These are phyloP conservation scores for Xylariaceae sp. DNA, from an alignment of 2,329 filamentous ascomycete genomes.

Conservation along the genomic window DNA sequence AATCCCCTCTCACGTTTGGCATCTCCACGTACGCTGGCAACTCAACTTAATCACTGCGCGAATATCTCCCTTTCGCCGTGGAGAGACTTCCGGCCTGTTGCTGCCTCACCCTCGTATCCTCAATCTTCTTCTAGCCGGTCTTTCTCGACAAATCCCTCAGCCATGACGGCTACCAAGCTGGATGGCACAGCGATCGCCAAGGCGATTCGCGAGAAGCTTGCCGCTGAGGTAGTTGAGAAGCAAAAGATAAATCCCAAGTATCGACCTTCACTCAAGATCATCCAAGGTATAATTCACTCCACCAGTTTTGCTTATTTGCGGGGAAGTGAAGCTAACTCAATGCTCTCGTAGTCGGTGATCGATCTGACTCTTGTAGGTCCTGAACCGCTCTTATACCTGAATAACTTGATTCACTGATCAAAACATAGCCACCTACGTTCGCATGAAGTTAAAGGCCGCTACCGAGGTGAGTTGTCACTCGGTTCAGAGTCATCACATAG, in stretches of 20 bases:
- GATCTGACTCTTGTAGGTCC: constrained; percentile 80
- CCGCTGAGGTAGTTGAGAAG: constrained; percentile 73
- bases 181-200: constrained; percentile 96
- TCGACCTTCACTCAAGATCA: constrained; percentile 85
- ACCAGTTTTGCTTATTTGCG: constrained; percentile 7
- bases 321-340: constrained; percentile 12
- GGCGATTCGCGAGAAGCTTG: constrained; percentile 78
- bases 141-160: constrained; percentile 48
- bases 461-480: constrained; percentile 61
- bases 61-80: constrained; percentile 4
- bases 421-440: constrained; percentile 83
- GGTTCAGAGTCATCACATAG: not conserved
- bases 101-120: constrained; percentile 10
- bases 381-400: constrained; percentile 16
- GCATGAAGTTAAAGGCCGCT: constrained; percentile 98
- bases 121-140: constrained; percentile 20
- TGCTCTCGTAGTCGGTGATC: constrained; percentile 68
- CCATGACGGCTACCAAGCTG: constrained; percentile 86
- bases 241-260: constrained; percentile 83
- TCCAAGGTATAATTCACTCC: constrained; percentile 66
- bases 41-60: constrained; percentile 7
- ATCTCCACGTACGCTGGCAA: constrained; percentile 7
- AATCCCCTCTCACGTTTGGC: constrained; percentile 1
- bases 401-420: constrained; percentile 27
- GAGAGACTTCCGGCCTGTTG: constrained; percentile 8